Conservation (phyloP, 345 rosid species). For the Corchorus olitorius region DNA sequence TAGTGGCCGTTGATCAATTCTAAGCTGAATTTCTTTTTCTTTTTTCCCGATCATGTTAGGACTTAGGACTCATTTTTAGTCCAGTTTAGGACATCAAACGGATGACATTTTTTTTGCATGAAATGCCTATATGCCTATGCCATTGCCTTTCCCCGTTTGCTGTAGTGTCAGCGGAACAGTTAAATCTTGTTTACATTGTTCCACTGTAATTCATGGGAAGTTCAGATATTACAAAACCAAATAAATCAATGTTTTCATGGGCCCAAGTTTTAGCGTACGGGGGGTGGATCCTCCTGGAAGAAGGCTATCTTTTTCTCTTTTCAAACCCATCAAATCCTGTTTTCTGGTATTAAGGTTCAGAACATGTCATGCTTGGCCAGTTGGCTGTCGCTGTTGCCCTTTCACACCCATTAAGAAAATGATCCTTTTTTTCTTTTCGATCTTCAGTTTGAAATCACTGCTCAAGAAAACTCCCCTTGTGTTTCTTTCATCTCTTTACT, state of each 20-base stretch:
- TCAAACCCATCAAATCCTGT: background rate
- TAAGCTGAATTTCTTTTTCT: background rate
- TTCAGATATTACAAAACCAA: background rate
- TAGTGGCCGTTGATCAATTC: background rate
- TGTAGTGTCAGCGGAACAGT: background rate
- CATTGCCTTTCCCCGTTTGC: background rate
- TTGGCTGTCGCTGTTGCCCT: background rate
- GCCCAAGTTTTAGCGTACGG: background rate
- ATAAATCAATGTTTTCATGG: background rate
- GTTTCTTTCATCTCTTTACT: too few species aligned
- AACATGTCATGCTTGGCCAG: background rate
- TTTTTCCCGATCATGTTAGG: background rate
- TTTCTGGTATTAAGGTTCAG: background rate
- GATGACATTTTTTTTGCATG: background rate
- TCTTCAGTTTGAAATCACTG: too few species aligned
- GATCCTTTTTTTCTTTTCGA: too few species aligned
- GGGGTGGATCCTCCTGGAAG: background rate
- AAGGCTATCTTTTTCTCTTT: background rate
- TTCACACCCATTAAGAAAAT: too few species aligned
- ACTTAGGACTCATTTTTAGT: background rate
- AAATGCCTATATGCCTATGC: background rate
- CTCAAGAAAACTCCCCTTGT: too few species aligned
- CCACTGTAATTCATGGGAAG: background rate
- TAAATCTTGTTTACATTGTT: background rate
- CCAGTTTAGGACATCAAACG: background rate